phyloP scores from a whole-genome alignment of 805 yeast genomes.

The Metschnikowia lunata region DNA sequence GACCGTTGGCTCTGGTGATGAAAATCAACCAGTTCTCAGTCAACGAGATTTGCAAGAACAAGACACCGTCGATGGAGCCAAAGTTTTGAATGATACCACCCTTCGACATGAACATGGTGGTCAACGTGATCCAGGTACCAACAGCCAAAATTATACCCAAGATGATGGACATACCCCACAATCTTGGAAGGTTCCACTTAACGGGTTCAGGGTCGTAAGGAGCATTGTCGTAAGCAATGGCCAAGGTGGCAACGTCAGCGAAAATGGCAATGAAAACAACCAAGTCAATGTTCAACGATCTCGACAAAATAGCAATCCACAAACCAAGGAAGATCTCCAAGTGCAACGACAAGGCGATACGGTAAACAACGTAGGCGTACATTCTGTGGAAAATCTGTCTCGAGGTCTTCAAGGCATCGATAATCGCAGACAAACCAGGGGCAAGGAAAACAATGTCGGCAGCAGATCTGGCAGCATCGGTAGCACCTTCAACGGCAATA shows the following conservation, averaged over 20 bases:
- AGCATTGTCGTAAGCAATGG: conserved; percentile 97
- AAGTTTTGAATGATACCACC: conserved; percentile 96
- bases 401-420: conserved; percentile 87
- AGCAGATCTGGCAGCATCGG: conserved; percentile 96
- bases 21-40: conserved; percentile 97
- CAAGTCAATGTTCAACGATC: conserved; percentile 80
- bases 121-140: conserved; percentile 92
- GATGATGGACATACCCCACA: conserved; percentile 93
- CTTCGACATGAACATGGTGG: conserved; percentile 85
- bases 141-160: conserved; percentile 83
- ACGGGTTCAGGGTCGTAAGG: conserved; percentile 91
- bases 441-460: conserved; percentile 92
- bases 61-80: conserved; percentile 89
- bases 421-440: conserved; percentile 92
- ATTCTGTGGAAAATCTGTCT: conserved; percentile 97
- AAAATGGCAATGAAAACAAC: conserved; percentile 95
- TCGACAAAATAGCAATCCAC: conserved; percentile 93
- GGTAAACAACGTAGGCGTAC: conserved; percentile 97
- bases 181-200: conserved; percentile 94
- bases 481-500: conserved; percentile 98
- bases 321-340: conserved; percentile 92
- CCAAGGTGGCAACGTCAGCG: conserved; percentile 95
- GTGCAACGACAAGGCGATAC: conserved; percentile 93
- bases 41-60: conserved; percentile 89
- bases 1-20: conserved; percentile 96